Evolutionary conservation across 1,284 basidiomycete species (phyloP), one percentile per base, ranked within the genome.

Genomic region (Porodaedalea pini): DNA sequence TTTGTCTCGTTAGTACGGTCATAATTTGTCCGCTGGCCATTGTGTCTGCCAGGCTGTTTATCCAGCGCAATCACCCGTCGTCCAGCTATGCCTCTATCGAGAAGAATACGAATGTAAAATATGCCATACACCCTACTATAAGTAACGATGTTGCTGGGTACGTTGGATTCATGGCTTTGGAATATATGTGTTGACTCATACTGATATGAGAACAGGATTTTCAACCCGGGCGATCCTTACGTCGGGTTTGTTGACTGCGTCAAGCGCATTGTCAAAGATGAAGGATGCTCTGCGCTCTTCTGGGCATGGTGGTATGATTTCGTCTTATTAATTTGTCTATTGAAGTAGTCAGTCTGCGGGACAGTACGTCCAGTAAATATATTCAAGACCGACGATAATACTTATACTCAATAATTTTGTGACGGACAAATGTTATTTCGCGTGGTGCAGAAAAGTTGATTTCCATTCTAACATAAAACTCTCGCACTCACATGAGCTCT

Each of bases 201-300:
- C 21, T 41, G 40, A 19, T 41, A 2, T 6, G 2, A 17, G n/a
- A 19, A 41, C 13, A 41, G 40, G 21, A 13, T 41, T 2, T 8
- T 17, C 8, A 15, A 8, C 13, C 3, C n/a, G 8, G 17, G 15
- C 17, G 90, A 94, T 65, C 92, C 92, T 15, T 95, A 95, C 68
- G 69, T 80, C 31, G 88, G 92, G 4, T 70, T 93, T 41, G 67
- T 83, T 15, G 90, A 94, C 67, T 92, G 90, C 61, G 83, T 78
- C 13, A 86, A 86, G 70, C 81, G 85, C 65, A 90, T 94, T 39
- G 69, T 88, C n/a, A 79, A 88, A 50, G 92, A 95, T 70, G 92
- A 95, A 69, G 92, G 92, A 1, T 82, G 80, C 75, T 70, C 71
- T 61, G 80, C 89, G 4, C 71, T 95, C 59, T 94, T 90, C 68